phyloP scores from a whole-genome alignment of 2,329 filamentous ascomycete genomes.

The Colletotrichum lentis region DNA sequence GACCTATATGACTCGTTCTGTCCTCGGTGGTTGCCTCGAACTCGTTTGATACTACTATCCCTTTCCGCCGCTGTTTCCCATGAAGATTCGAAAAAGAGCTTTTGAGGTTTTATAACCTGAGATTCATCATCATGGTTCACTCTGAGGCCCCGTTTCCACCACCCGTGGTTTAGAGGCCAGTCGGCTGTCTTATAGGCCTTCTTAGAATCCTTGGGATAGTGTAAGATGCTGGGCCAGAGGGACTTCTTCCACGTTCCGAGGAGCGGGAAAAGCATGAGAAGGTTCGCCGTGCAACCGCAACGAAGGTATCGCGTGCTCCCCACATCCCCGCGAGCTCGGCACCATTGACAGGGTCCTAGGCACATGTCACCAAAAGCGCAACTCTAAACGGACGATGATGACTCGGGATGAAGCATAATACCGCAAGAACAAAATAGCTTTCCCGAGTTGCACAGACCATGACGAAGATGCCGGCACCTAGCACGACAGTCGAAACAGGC shows the following conservation, averaged over 20 bases:
- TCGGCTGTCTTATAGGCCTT: conserved; percentile 33
- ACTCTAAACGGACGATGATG: background rate
- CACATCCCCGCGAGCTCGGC: conserved; percentile 53
- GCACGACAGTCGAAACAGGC: conserved; percentile 48
- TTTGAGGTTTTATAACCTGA: conserved; percentile 52
- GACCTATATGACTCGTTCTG: conserved; percentile 24
- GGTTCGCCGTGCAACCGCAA: conserved; percentile 54
- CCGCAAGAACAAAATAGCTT: conserved; percentile 49
- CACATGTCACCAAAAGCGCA: too few relatives aligned
- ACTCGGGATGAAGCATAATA: conserved; percentile 39
- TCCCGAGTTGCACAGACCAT: conserved; percentile 50
- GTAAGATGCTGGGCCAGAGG: conserved; percentile 44
- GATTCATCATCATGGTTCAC: conserved; percentile 52
- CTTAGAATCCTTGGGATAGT: conserved; percentile 43
- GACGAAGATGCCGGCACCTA: conserved; percentile 52
- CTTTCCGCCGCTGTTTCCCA: conserved; percentile 38
- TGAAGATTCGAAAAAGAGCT: conserved; percentile 38
- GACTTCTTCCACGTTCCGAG: conserved; percentile 52
- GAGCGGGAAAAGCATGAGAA: conserved; percentile 57
- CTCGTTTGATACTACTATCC: conserved; percentile 54
- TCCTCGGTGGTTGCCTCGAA: conserved; percentile 47
- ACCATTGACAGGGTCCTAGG: conserved; percentile 52
- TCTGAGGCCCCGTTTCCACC: conserved; percentile 39
- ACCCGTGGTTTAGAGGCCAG: conserved; percentile 34
- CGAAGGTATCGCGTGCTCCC: conserved; percentile 55